These are phyloP conservation scores for Mycena rebaudengoi DNA, from an alignment of 768 basidiomycete species.

Conservation along the genomic window DNA sequence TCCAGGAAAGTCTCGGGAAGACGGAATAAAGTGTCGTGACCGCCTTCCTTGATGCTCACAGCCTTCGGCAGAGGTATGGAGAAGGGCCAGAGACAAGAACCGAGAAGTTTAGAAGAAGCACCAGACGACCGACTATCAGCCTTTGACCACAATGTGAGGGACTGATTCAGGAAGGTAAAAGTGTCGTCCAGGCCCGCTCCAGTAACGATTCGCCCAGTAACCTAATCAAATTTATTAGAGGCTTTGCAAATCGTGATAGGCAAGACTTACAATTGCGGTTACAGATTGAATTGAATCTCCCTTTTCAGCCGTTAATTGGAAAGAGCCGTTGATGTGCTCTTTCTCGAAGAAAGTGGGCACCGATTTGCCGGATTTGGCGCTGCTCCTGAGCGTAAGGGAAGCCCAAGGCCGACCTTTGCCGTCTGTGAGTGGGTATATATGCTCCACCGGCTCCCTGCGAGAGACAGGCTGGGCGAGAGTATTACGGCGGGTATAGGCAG, in stretches of 20 bases:
- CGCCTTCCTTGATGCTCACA: slow-evolving; percentile 47
- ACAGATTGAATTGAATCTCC: slow-evolving; percentile 62
- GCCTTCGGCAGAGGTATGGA: slow-evolving; percentile 55
- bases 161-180: slow-evolving; percentile 53
- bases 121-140: slow-evolving; percentile 46
- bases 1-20: slow-evolving; percentile 65
- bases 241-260: not conserved
- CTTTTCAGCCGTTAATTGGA: slow-evolving; percentile 57
- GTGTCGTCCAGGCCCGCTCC: slow-evolving; percentile 53
- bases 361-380: slow-evolving; percentile 60
- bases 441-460: slow-evolving; percentile 58
- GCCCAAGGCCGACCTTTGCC: slow-evolving; percentile 54
- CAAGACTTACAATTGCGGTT: slow-evolving; percentile 48
- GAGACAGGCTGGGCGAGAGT: slow-evolving; percentile 49
- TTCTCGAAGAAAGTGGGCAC: slow-evolving; percentile 64
- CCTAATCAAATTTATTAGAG: slow-evolving; percentile 34
- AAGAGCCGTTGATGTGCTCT: slow-evolving; percentile 57
- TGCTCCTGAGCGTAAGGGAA: slow-evolving; percentile 56
- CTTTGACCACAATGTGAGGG: slow-evolving; percentile 59
- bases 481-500: slow-evolving; percentile 58
- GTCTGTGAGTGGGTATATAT: slow-evolving; percentile 51
- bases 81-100: slow-evolving; percentile 57
- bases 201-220: slow-evolving; percentile 62
- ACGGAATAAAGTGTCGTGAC: slow-evolving; percentile 49
- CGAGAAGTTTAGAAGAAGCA: slow-evolving; percentile 56